Conservation (phyloP, 2,329 filamentous ascomycete genomes). For the Fusarium virguliforme region DNA sequence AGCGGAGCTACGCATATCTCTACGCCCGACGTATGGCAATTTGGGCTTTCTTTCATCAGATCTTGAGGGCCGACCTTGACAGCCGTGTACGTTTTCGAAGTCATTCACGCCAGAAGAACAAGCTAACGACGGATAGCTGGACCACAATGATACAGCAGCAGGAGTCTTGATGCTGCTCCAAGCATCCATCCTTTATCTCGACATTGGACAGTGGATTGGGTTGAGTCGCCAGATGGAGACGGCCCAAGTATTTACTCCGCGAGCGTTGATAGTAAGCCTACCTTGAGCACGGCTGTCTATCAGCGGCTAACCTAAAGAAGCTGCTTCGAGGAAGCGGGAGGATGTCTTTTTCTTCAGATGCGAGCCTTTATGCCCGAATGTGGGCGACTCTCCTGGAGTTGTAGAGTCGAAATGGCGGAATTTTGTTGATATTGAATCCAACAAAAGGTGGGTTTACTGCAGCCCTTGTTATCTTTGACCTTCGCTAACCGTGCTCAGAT, state of each 20-base stretch:
- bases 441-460: conserved; percentile 44
- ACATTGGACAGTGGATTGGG: conserved; percentile 48
- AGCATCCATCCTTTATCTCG: conserved; percentile 46
- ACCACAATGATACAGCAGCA: conserved; percentile 23
- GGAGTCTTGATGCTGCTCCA: conserved; percentile 46
- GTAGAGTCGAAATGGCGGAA: conserved; percentile 46
- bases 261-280: conserved; percentile 41
- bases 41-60: conserved; percentile 46
- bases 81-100: conserved; percentile 43
- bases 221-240: conserved; percentile 43
- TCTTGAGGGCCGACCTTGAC: conserved; percentile 33
- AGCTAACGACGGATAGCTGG: conserved; percentile 33
- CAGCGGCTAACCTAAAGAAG: conserved; percentile 30
- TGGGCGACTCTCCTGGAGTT: conserved; percentile 34
- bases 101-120: too few relatives aligned
- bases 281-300: conserved; percentile 2
- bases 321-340: conserved; percentile 44
- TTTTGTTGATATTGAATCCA: conserved; percentile 42
- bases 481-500: conserved; percentile 38
- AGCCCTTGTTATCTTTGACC: neutral
- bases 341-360: conserved; percentile 44
- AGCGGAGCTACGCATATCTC: conserved; percentile 44
- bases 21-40: conserved; percentile 45
- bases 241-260: conserved; percentile 40
- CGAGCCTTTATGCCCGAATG: conserved; percentile 30